Conservation (phyloP, 148 eudicot genomes). For the Silene conica region DNA sequence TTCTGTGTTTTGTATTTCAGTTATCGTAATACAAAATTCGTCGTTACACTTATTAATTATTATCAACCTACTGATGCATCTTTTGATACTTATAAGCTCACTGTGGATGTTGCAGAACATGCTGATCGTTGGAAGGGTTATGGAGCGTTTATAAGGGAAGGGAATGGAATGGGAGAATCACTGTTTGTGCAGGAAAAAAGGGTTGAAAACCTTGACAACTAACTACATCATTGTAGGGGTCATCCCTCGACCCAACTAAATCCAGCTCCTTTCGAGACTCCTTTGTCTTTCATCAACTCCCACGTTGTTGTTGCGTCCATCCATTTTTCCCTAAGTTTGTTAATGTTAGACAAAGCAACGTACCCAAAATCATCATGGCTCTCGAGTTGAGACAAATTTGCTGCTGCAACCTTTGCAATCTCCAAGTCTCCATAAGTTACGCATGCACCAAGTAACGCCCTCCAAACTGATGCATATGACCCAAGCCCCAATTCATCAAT, state of each 20-base stretch:
- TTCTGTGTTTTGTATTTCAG: no score
- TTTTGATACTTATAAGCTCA: no score
- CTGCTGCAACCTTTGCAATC: slow-evolving; percentile 60
- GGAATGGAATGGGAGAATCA: no score
- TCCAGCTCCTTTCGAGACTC: slow-evolving; percentile 62
- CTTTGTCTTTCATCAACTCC: slow-evolving; percentile 50
- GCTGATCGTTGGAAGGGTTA: no score
- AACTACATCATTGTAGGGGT: not conserved
- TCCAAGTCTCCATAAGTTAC: slow-evolving; percentile 47
- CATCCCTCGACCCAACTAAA: slow-evolving; percentile 56
- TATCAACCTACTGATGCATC: no score
- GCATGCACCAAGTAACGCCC: slow-evolving; percentile 76
- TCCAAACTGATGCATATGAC: slow-evolving; percentile 62
- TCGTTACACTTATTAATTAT: no score
- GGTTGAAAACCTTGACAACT: no score
- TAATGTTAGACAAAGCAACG: slow-evolving; percentile 64
- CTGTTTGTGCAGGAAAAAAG: no score
- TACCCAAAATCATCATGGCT: slow-evolving; percentile 49
- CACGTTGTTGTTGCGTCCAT: slow-evolving; percentile 42
- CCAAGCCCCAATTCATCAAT: slow-evolving; percentile 55
- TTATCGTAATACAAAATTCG: no score
- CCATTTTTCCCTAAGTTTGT: slow-evolving; percentile 56
- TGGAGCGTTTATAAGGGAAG: no score
- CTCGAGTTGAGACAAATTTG: slow-evolving; percentile 50
- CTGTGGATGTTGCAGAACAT: no score